These are phyloP conservation scores for Candida ipomoeae DNA, from an alignment of 805 yeast genomes.

Conservation along the genomic window DNA sequence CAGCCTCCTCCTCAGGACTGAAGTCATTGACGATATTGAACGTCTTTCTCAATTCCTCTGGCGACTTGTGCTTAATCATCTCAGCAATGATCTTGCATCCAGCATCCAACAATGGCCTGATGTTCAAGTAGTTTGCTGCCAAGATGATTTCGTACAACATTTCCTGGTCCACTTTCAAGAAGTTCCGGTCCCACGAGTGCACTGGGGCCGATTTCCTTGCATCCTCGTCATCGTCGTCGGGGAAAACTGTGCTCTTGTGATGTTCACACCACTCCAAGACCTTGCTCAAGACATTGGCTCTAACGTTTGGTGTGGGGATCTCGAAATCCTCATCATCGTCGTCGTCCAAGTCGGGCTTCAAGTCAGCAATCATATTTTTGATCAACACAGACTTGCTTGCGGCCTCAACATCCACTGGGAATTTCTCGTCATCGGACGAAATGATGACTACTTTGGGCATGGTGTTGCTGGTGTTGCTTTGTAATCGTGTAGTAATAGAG, in stretches of 20 bases:
- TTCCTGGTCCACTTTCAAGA: slow-evolving; percentile 88
- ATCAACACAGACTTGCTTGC: slow-evolving; percentile 84
- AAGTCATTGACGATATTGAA: slow-evolving; percentile 80
- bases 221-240: slow-evolving; percentile 78
- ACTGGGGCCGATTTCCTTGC: slow-evolving; percentile 86
- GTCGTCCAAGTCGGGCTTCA: slow-evolving; percentile 56
- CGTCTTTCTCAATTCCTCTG: slow-evolving; percentile 75
- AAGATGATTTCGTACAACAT: slow-evolving; percentile 77
- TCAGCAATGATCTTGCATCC: slow-evolving; percentile 82
- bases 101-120: slow-evolving; percentile 68
- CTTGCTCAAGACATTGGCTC: slow-evolving; percentile 80
- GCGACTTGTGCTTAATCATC: slow-evolving; percentile 76
- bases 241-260: slow-evolving; percentile 75
- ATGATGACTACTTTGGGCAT: slow-evolving; percentile 49
- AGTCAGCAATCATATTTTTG: slow-evolving; percentile 82
- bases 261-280: slow-evolving; percentile 97
- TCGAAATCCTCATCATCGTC: slow-evolving; percentile 53
- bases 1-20: slow-evolving; percentile 84
- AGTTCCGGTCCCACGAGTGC: slow-evolving; percentile 93
- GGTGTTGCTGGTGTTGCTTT: slow-evolving; percentile 17
- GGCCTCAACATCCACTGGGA: slow-evolving; percentile 72
- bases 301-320: slow-evolving; percentile 87
- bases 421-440: slow-evolving; percentile 77
- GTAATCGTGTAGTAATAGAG: background rate
- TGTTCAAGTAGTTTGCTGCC: slow-evolving; percentile 78